Conservation (phyloP, 805 yeast genomes). For the Cyberlindnera galapagoensis region DNA sequence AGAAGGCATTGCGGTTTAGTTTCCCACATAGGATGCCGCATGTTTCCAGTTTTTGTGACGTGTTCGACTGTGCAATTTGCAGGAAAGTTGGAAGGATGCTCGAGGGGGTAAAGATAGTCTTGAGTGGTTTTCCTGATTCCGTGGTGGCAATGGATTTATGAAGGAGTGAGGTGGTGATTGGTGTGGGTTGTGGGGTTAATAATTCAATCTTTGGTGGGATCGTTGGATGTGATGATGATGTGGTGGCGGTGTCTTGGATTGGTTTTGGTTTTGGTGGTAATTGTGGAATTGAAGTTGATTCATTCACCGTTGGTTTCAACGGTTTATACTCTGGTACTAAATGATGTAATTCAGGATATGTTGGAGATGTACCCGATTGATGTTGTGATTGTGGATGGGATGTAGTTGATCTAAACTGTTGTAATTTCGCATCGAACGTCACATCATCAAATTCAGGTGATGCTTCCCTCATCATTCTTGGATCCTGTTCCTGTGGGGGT, state of each 20-base stretch:
- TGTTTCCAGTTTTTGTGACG: conserved; percentile 47
- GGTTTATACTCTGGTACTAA: conserved; percentile 1
- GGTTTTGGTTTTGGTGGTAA: conserved; percentile 9
- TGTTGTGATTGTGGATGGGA: conserved; percentile 1
- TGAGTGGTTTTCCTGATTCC: conserved; percentile 50
- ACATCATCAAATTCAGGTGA: conserved; percentile 17
- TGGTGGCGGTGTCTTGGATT: background rate
- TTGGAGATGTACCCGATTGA: conserved; percentile 4
- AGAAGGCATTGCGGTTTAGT: conserved; percentile 54
- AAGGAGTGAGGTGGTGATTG: background rate
- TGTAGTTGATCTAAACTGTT: conserved; percentile 7
- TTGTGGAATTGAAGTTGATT: conserved; percentile 5
- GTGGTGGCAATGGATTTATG: conserved; percentile 39
- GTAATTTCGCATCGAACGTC: conserved; percentile 13
- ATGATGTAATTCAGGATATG: conserved; percentile 16
- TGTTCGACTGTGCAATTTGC: conserved; percentile 41
- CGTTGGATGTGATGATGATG: conserved; percentile 1
- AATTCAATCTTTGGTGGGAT: conserved; percentile 4
- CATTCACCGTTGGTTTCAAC: conserved; percentile 2
- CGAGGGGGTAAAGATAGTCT: conserved; percentile 45
- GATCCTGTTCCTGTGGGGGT: background rate
- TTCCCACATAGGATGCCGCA: conserved; percentile 65
- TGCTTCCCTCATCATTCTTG: too few relatives aligned
- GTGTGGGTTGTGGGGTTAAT: background rate
- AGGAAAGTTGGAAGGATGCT: conserved; percentile 38